A percentile compares a stretch with the other conserved stretches of the same genome.
phyloP scores from a whole-genome alignment of 345 rosid species.

The Aurinia saxatilis region DNA sequence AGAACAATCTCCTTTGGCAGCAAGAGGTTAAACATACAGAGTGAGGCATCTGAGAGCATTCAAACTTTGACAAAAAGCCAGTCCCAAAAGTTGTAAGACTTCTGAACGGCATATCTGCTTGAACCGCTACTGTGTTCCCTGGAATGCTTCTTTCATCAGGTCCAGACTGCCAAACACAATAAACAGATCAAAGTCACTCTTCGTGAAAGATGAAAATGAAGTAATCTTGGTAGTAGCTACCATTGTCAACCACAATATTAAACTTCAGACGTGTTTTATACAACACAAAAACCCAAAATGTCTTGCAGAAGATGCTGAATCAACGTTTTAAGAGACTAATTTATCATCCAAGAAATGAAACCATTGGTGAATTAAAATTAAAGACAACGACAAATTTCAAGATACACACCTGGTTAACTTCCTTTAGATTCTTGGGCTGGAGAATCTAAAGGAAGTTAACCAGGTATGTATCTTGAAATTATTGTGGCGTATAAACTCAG shows the following conservation, averaged over 20 bases:
- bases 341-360: not conserved
- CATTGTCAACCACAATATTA: not conserved
- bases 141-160: slow-evolving; percentile 97
- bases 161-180: slow-evolving; percentile 54
- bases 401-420: no score
- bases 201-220: slow-evolving; percentile 4
- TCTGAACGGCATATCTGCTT: slow-evolving; percentile 93
- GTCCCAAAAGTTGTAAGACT: slow-evolving; percentile 92
- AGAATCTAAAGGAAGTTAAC: no score
- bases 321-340: not conserved
- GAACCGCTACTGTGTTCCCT: slow-evolving; percentile 88
- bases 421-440: no score
- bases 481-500: no score
- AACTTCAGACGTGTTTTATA: not conserved
- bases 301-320: not conserved
- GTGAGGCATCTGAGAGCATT: slow-evolving; percentile 98
- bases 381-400: slow-evolving; percentile 77
- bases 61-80: slow-evolving; percentile 85
- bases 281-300: not conserved
- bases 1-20: not conserved
- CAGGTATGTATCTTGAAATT: no score
- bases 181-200: not conserved
- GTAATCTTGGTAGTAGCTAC: not conserved
- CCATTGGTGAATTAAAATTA: not conserved
- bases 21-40: slow-evolving; percentile 41